Conservation (phyloP, 306 rosid species). For the Quercus ilex region DNA sequence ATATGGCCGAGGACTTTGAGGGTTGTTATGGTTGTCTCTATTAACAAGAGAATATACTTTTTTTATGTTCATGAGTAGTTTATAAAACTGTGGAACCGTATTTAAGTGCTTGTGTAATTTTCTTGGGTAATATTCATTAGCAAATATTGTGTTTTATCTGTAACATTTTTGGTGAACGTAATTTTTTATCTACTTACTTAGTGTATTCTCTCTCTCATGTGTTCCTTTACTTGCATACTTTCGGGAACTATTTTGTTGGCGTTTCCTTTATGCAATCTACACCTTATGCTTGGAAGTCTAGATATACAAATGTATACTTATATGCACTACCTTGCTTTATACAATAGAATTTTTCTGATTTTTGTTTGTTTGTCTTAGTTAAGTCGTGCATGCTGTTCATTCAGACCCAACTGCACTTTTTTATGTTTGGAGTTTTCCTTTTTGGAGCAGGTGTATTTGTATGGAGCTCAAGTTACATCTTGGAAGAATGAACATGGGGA, state of each 20-base stretch:
- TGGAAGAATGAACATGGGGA: conserved; percentile 77
- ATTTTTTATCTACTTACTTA: neutral
- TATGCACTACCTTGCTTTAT: neutral
- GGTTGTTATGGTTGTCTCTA: neutral
- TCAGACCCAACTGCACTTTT: neutral
- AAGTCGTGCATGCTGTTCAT: neutral
- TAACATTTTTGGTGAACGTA: neutral
- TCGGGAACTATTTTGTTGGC: neutral
- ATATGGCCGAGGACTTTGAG: neutral
- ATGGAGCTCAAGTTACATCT: conserved; percentile 73
- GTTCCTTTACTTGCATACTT: neutral
- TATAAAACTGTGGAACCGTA: neutral
- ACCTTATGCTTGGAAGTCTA: neutral
- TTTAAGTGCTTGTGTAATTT: neutral
- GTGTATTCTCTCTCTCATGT: neutral
- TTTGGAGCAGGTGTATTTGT: conserved; percentile 52
- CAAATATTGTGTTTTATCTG: neutral
- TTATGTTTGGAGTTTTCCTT: neutral
- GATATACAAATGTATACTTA: neutral
- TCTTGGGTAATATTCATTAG: neutral
- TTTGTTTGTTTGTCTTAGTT: neutral
- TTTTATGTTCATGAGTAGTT: neutral
- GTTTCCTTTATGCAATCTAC: neutral
- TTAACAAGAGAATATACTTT: neutral
- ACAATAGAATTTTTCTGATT: neutral